These are phyloP conservation scores for Porcisia deanei DNA, from an alignment of 208 protist species.

Conservation along the genomic window DNA sequence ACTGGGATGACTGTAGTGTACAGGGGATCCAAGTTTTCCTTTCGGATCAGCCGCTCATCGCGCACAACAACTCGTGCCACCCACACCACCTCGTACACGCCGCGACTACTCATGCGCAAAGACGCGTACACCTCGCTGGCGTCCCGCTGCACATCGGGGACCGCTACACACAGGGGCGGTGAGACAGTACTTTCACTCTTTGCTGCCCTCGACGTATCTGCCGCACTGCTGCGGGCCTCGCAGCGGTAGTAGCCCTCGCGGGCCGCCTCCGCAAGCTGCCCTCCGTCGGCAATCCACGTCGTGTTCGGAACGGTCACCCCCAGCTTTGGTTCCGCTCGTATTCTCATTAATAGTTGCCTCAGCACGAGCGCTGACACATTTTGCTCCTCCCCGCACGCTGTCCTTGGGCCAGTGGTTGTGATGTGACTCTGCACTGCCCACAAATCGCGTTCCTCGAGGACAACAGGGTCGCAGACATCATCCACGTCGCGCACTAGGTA, in stretches of 20 bases:
- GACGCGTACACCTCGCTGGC: constrained; percentile 40
- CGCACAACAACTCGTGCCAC: constrained; percentile 40
- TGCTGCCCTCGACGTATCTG: not conserved
- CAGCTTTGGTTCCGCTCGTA: constrained; percentile 40
- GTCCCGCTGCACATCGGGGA: constrained; percentile 13
- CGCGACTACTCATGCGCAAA: constrained; percentile 40
- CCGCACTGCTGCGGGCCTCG: constrained; percentile 1
- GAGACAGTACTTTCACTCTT: not conserved
- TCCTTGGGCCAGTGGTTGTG: constrained; percentile 33
- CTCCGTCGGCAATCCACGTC: constrained; percentile 31
- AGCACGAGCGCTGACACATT: constrained; percentile 50
- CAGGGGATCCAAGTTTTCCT: constrained; percentile 52
- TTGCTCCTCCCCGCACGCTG: constrained; percentile 52
- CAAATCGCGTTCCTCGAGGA: constrained; percentile 63
- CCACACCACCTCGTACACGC: constrained; percentile 72
- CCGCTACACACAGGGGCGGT: not conserved
- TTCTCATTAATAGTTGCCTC: constrained; percentile 40
- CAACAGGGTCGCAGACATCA: constrained; percentile 71
- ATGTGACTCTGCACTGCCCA: constrained; percentile 80
- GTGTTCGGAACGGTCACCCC: constrained; percentile 47
- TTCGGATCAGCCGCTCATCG: constrained; percentile 22
- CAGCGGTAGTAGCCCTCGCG: constrained; percentile 46
- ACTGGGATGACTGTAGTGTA: constrained; percentile 34
- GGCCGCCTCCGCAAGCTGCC: constrained; percentile 24
- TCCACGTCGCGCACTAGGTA: constrained; percentile 77